Evolutionary conservation across 352 stramenopile genomes (phyloP).

Genomic region (Plasmopara halstedii): DNA sequence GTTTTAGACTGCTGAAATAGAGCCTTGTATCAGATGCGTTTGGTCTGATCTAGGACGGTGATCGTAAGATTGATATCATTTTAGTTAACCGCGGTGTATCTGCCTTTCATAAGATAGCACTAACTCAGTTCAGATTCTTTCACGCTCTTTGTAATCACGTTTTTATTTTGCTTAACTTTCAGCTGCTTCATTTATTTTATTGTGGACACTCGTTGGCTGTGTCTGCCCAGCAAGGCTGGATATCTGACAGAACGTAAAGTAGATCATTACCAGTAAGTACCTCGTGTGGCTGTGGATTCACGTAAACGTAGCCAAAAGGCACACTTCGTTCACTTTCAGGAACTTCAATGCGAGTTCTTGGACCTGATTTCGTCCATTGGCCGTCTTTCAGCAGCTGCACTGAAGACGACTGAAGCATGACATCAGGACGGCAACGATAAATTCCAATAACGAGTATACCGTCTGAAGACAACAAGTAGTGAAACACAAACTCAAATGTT

Average conservation of each 20-base stretch:
- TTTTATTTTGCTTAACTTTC: no score
- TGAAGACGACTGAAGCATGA: slow-evolving; percentile 21
- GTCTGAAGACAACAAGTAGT: slow-evolving; percentile 69
- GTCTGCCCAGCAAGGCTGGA: slow-evolving; percentile 66
- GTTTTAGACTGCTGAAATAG: no score
- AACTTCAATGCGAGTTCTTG: slow-evolving; percentile 42
- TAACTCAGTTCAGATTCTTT: no score
- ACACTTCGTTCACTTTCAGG: slow-evolving; percentile 48
- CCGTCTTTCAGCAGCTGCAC: slow-evolving; percentile 9
- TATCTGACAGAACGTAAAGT: slow-evolving; percentile 75
- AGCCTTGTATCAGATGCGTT: no score
- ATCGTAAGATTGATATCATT: no score
- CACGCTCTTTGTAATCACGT: no score
- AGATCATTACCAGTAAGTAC: slow-evolving; percentile 68
- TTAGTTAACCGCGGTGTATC: no score
- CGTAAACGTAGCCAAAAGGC: slow-evolving; percentile 75
- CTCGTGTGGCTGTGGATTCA: slow-evolving; percentile 66
- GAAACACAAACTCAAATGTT: slow-evolving; percentile 72
- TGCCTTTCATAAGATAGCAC: no score
- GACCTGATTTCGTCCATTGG: slow-evolving; percentile 8
- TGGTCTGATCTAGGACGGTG: no score
- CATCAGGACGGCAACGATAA: slow-evolving; percentile 61
- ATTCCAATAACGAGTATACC: slow-evolving; percentile 65
- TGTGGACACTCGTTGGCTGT: slow-evolving; percentile 10
- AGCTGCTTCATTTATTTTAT: no score